Base-by-base conservation (phyloP, 495 filamentous ascomycete genomes). In the Polyplosphaeria fusca region DNA sequence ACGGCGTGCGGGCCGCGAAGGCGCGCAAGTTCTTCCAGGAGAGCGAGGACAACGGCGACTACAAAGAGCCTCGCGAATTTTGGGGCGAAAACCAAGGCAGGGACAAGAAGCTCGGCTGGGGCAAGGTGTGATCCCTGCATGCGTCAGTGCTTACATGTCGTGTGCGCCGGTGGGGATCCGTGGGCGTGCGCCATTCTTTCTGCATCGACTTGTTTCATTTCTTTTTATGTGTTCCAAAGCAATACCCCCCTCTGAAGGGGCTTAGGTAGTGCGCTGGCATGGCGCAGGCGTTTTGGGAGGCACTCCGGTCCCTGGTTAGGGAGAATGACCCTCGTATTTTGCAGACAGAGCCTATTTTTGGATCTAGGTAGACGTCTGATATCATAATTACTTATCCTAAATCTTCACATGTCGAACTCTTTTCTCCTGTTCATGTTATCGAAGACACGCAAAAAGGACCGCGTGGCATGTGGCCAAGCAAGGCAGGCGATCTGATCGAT, bases 41-140 rank as follows among this genome's bases (percentile, higher is more conserved):
- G 25, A 30, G 39, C 20, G 20, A 47, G 11, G 37, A 52, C 20
- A 45, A 64, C 9, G 68, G 68, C 32, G 64, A 65, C 18, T 70
- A 65, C 48, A 43, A 9, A n/a, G 24, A 39, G 2, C 46, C 44
- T 28, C 49, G 53, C 23, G 54, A 58, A 18, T 70, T 53, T 46
- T 70, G 68, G 68, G 64, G 61, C 1, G 58, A 55, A 20, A 53
- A 63, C 19, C 55, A 64, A 30, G 63, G 60, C 14, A 49, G 45
- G 24, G 51, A 52, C 22, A 52, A 59, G 28, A 53, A 60, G 24
- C 42, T 62, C 18, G 68, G 68, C 12, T 70, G 68, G 68, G 61
- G 63, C 22, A 64, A 68, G 47, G 66, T 70, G 13, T 70, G 20
- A 35, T 20, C 5, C 46, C 5, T 30, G 22, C 22, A 24, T 13